phyloP scores from a whole-genome alignment of 164 flowering plant species.

The Chimonanthus praecox region DNA sequence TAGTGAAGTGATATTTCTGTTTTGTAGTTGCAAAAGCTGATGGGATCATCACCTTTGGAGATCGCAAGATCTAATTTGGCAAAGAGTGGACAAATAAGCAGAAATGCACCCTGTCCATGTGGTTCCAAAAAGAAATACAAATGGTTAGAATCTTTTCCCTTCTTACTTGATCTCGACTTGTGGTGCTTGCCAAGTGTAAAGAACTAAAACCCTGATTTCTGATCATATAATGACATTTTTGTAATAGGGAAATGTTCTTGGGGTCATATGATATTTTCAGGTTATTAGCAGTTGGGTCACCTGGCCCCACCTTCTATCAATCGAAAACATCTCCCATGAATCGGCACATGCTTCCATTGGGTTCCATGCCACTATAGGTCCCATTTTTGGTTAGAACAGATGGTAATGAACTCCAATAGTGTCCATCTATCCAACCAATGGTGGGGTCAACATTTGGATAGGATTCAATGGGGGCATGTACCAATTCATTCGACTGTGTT shows the following conservation, averaged over 20 bases:
- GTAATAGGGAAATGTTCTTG: not conserved
- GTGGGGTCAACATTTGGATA: no score
- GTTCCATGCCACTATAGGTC: no score
- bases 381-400: no score
- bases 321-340: no score
- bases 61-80: slow-evolving; percentile 83
- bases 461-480: no score
- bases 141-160: slow-evolving; percentile 35
- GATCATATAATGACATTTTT: not conserved
- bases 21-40: slow-evolving; percentile 74
- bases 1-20: not conserved
- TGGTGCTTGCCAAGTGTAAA: not conserved
- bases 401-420: no score
- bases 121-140: slow-evolving; percentile 94
- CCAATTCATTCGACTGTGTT: no score
- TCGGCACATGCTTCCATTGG: no score
- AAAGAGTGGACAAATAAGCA: slow-evolving; percentile 85
- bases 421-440: no score
- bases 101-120: slow-evolving; percentile 89
- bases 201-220: not conserved
- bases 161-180: not conserved
- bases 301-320: no score
- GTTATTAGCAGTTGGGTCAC: no score
- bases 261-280: no score
- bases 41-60: slow-evolving; percentile 89